Base-by-base conservation (phyloP, 768 basidiomycete genomes). In the Fistulinella prunicolor region DNA sequence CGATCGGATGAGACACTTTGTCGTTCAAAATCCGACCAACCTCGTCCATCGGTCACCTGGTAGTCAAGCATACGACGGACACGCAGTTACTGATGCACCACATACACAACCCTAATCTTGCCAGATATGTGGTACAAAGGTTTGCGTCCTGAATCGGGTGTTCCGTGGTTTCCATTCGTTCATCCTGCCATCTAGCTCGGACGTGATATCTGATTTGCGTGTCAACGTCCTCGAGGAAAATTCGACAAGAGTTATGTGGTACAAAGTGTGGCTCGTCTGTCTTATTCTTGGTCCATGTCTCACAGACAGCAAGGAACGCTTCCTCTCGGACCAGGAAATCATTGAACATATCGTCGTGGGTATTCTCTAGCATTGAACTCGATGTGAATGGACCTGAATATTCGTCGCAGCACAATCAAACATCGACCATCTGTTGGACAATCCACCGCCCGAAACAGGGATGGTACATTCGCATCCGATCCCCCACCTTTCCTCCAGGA, bases 391-490 rank as follows among this genome's bases (percentile, higher is more conserved):
- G 28, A 46, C 19, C 36, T 44, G 37, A 42, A 49, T 35, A 1
- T 16, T 17, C 10, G 17, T 26, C 28, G 4, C 50, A 85, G 86
- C 85, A 90, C 48, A 85, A 85, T 34, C 74, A 79, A n/a, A 82
- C 78, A 4, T 80, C 77, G 20, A 75, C 76, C 0, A 63, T 88
- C 2, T 75, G 78, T 46, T 92, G 89, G 89, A 79, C 79, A 9
- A 80, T 90, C 22, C 89, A 90, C 62, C 79, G 82, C 6, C 89
- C 89, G 1, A 80, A 82, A 48, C 80, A 85, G 23, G 89, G 89
- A 38, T 92, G 89, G 89, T 92, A 91, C 65, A 81, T 92, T 50
- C 85, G 85, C 35, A 69, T 92, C 21, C 79, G 85, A 29, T 71
- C 86, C 2, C 89, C 89, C 0, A 57, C 73, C 4, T 90, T 89